Evolutionary conservation across 305 asterid species (phyloP).

Genomic region (Solanum hybrid): DNA sequence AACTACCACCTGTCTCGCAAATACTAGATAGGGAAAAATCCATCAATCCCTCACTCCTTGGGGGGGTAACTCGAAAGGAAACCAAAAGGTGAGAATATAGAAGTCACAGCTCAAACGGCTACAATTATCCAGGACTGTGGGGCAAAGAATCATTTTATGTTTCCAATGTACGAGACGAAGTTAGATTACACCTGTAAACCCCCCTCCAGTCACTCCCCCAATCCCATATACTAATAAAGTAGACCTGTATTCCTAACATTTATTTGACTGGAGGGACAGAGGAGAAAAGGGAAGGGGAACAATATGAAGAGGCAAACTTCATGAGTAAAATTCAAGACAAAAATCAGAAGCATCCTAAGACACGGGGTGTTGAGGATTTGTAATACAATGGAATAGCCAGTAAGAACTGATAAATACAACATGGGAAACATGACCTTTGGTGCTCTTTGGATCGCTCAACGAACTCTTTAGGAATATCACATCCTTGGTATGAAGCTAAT

Average conservation of each 20-base stretch:
- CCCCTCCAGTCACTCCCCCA: not conserved
- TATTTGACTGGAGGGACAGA: not conserved
- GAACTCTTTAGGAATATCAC: conserved; percentile 81
- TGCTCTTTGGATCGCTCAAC: conserved; percentile 73
- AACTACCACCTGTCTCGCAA: not conserved
- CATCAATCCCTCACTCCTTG: not conserved
- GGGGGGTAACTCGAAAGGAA: not conserved
- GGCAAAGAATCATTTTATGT: not conserved
- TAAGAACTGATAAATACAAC: not conserved
- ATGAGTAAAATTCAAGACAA: not conserved
- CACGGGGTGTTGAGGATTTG: not conserved
- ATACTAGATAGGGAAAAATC: not conserved
- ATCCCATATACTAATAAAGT: not conserved
- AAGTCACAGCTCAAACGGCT: not conserved
- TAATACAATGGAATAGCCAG: not conserved
- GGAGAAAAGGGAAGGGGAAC: not conserved
- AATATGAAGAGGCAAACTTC: not conserved
- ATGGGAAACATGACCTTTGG: conserved; percentile 40
- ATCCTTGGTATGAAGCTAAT: conserved; percentile 80
- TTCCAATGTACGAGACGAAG: not conserved
- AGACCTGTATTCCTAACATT: not conserved
- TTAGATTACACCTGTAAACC: not conserved
- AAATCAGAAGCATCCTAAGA: not conserved
- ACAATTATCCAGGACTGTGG: not conserved
- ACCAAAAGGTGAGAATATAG: not conserved